Base-by-base conservation (phyloP, 805 yeast species). In the Myxozyma neglecta region DNA sequence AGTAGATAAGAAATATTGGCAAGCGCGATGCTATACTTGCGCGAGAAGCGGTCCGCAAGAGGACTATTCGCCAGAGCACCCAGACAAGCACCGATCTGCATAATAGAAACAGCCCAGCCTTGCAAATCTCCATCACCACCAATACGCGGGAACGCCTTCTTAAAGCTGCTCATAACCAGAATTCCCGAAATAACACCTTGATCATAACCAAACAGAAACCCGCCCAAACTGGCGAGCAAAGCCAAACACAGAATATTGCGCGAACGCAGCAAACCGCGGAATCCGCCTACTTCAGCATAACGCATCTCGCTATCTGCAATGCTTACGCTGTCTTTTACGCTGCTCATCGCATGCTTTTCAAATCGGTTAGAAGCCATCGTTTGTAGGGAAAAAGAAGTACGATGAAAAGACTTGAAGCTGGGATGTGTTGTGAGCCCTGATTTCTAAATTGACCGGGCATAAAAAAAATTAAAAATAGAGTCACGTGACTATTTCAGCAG, bases 111-210 rank as follows among this genome's bases (percentile, higher is more conserved):
- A 7, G 65, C 59, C 68, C 68, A 66, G 20, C 68, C 69, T 34
- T 67, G 66, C 29, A 63, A 54, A 16, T 62, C 59, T 20, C 62
- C 65, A 36, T 53, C 44, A 6, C 62, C 62, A 10, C 62, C 67
- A 39, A 63, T 49, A 3, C 60, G 56, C 6, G 67, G 67, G 36
- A 63, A 63, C 10, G 47, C 16, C 20, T 29, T 37, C 36, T 43
- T 62, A 37, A 69, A 69, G 43, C 57, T 49, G 16, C 40, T 20
- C 75, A 72, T 72, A 50, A 60, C 65, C 10, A 70, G 61, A 44
- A 70, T 60, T 8, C 67, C 69, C 18, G 71, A 70, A 53, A 70
- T 58, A 43, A 71, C 69, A 43, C 72, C 73, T 50, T 70, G 73
- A 56, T 71, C 69, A 53, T 70, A 70, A 36, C 73, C 73, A 50